These are phyloP conservation scores for Bacidia gigantensis DNA, from an alignment of 495 filamentous ascomycete genomes.

Conservation along the genomic window DNA sequence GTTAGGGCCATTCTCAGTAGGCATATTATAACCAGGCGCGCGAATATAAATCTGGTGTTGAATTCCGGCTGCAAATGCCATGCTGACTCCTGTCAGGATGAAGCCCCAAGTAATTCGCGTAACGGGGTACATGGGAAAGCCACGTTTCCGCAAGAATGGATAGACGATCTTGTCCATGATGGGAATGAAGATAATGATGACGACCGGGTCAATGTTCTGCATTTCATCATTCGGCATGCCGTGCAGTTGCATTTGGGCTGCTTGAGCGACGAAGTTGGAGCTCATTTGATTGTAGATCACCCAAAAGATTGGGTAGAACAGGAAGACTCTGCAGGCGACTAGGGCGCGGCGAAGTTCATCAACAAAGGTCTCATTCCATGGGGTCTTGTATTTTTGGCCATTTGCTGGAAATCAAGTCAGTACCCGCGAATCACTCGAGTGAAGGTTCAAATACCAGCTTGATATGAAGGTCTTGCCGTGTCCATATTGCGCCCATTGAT, in stretches of 20 bases:
- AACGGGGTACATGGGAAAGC: slow-evolving; percentile 56
- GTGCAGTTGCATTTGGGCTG: slow-evolving; percentile 52
- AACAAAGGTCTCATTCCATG: slow-evolving; percentile 50
- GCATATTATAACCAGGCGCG: slow-evolving; percentile 42
- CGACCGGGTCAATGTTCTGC: slow-evolving; percentile 63
- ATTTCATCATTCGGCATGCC: slow-evolving; percentile 70
- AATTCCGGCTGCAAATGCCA: slow-evolving; percentile 51
- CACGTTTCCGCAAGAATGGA: slow-evolving; percentile 45
- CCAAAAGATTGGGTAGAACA: slow-evolving; percentile 48
- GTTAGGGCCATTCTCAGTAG: slow-evolving; percentile 31
- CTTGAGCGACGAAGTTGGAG: slow-evolving; percentile 45
- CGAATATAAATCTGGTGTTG: slow-evolving; percentile 58
- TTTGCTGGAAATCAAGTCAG: slow-evolving; percentile 17
- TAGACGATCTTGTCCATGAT: slow-evolving; percentile 58
- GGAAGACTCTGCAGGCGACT: slow-evolving; percentile 46
- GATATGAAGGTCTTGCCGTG: slow-evolving; percentile 46
- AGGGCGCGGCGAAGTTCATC: slow-evolving; percentile 48
- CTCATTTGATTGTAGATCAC: slow-evolving; percentile 46
- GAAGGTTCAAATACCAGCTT: slow-evolving; percentile 18
- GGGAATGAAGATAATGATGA: slow-evolving; percentile 68
- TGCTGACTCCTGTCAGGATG: slow-evolving; percentile 41
- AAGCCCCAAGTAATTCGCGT: slow-evolving; percentile 63
- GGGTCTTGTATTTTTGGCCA: slow-evolving; percentile 25
- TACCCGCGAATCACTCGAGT: background rate
- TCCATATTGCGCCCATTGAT: slow-evolving; percentile 21